These are phyloP conservation scores for Inga leiocalycina DNA, from an alignment of 306 rosid genomes.

Conservation along the genomic window DNA sequence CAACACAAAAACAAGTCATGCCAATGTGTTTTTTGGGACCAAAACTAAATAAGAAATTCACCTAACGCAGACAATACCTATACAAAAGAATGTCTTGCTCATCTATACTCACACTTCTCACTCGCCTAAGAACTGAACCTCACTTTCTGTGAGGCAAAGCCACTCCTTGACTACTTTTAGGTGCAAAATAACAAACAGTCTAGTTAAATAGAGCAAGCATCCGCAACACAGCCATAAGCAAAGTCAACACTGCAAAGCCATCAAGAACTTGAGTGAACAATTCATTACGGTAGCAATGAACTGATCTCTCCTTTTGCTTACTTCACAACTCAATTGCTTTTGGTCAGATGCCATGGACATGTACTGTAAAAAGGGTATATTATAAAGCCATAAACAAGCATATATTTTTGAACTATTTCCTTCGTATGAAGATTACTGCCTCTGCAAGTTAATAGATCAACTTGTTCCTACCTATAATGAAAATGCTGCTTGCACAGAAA, in stretches of 20 bases:
- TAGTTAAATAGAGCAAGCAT: neutral
- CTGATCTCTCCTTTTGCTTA: neutral
- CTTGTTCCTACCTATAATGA: neutral
- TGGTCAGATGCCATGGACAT: neutral
- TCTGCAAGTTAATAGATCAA: neutral
- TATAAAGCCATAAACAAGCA: neutral
- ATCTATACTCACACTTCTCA: neutral
- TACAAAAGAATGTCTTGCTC: neutral
- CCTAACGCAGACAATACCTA: neutral
- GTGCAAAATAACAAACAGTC: slow-evolving; percentile 5
- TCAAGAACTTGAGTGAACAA: neutral
- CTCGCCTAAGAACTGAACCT: neutral
- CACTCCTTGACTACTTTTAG: slow-evolving; percentile 3
- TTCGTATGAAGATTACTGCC: neutral
- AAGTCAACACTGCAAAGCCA: neutral
- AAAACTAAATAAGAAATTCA: neutral
- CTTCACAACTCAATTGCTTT: neutral
- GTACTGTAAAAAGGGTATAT: neutral
- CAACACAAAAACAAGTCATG: neutral
- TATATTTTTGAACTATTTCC: neutral
- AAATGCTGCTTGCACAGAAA: neutral
- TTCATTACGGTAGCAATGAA: neutral
- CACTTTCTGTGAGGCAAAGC: neutral
- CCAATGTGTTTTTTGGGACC: neutral
- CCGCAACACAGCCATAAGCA: slow-evolving; percentile 2